Evolutionary conservation across 2,329 filamentous ascomycete genomes (phyloP).

Genomic region (Conoideocrella luteorostrata): DNA sequence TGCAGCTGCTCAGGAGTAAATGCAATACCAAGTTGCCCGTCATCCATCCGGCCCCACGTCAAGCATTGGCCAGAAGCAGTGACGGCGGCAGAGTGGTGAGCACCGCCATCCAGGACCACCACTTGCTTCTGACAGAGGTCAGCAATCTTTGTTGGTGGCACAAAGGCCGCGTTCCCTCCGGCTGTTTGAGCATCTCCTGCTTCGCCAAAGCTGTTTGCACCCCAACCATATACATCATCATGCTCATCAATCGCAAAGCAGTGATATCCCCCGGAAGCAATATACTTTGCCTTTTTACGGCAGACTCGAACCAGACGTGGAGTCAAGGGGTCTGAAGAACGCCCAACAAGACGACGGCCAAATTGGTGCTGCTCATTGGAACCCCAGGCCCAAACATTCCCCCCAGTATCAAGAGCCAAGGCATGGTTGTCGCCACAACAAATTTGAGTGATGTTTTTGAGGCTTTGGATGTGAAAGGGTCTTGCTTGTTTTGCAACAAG

Average conservation of each 20-base stretch:
- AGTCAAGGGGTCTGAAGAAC: too few relatives aligned
- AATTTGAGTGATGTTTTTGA: slow-evolving; percentile 54
- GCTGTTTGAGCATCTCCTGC: too few relatives aligned
- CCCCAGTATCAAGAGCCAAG: slow-evolving; percentile 52
- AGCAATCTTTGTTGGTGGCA: too few relatives aligned
- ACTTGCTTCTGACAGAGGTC: slow-evolving; percentile 56
- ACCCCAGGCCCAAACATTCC: too few relatives aligned
- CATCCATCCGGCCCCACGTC: slow-evolving; percentile 49
- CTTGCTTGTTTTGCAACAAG: too few relatives aligned
- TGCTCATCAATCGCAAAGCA: slow-evolving; percentile 64
- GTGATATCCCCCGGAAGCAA: slow-evolving; percentile 64
- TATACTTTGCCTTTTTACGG: too few relatives aligned
- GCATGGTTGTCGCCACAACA: slow-evolving; percentile 59
- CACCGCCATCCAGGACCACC: too few relatives aligned
- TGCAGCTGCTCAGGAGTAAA: slow-evolving; percentile 38
- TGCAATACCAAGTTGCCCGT: slow-evolving; percentile 43
- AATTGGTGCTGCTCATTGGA: too few relatives aligned
- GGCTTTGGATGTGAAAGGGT: slow-evolving; percentile 41
- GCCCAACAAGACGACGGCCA: too few relatives aligned
- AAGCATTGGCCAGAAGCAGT: slow-evolving; percentile 43
- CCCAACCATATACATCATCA: slow-evolving; percentile 67
- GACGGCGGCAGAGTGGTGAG: too few relatives aligned
- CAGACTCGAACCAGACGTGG: too few relatives aligned
- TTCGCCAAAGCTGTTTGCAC: slow-evolving; percentile 65
- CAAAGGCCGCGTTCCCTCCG: too few relatives aligned